Evolutionary conservation across 306 rosid genomes (phyloP), one percentile per base, ranked within the genome.

Genomic region (Arachis stenosperma): DNA sequence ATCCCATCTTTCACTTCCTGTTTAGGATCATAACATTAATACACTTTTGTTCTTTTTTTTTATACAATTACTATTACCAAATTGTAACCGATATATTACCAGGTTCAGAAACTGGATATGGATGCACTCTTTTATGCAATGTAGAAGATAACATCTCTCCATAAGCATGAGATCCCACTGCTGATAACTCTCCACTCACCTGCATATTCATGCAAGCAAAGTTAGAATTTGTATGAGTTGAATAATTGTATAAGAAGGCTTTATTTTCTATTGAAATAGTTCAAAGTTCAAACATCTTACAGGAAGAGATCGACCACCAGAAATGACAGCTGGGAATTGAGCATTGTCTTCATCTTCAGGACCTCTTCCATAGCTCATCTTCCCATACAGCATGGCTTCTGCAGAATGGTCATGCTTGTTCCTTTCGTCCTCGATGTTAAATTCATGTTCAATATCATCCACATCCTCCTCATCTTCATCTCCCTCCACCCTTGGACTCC

Each of bases 401-500:
- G 85, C 87, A 48, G 76, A 27, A 61, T 91, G 82, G 77, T 83
- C 83, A 39, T 84, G 87, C 73, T 82, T 89, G 78, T 80, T 84
- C 79, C 13, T 79, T 66, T 83, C 72, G n/a, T 83, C 81, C 0
- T 76, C 81, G 0, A 79, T 79, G 3, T 83, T 83, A 8, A 83
- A 83, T 30, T 83, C 86, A 51, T 93, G 96, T 60, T 93, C 98
- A 61, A 93, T 91, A 75, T 93, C 98, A 73, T 93, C 98, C 76
- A 89, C 79, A 43, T 84, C 98, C 69, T 93, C 97, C 76, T 93
- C 98, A 42, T 93, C 98, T 0, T 93, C 98, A 54, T 93, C 98
- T 67, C 98, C 98, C 65, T 88, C 91, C 50, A 93, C 98, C 61
- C 98, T 86, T 3, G 98, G 97, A 51, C 98, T 91, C 85, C 98